A percentile compares a stretch with the other conserved stretches of the same genome.
These are phyloP conservation scores for Aspergillus sp. DNA, from an alignment of 2,329 filamentous ascomycete species.

Conservation along the genomic window DNA sequence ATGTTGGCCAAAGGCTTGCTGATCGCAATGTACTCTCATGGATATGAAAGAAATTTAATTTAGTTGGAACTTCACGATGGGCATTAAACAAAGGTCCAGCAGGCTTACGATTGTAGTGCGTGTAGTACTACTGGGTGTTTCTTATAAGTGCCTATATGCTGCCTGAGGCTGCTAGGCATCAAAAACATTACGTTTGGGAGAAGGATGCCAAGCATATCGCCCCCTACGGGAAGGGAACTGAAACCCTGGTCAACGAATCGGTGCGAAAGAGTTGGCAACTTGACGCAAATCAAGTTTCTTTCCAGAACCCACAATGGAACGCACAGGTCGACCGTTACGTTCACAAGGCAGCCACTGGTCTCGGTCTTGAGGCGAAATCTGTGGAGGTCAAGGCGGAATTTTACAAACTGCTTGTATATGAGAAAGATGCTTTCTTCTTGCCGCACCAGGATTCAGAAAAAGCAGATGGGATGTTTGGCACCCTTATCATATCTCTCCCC, in stretches of 20 bases:
- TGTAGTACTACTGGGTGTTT: no score
- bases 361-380: background rate
- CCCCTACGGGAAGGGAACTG: conserved; percentile 12
- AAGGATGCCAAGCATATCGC: background rate
- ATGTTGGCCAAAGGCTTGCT: no score
- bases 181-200: no score
- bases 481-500: conserved; percentile 9
- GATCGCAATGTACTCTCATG: no score
- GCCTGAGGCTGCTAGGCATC: no score
- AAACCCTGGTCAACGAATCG: conserved; percentile 10
- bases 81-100: no score
- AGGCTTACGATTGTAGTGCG: no score
- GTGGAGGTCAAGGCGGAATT: background rate
- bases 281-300: conserved; percentile 5
- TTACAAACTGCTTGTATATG: conserved; percentile 13
- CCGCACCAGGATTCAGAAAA: conserved; percentile 11
- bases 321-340: background rate
- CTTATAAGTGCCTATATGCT: no score
- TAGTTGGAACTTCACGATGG: no score
- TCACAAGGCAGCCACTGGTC: background rate
- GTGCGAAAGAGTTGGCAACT: conserved; percentile 14
- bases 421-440: conserved; percentile 8
- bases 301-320: conserved; percentile 8
- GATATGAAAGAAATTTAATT: no score
- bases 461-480: conserved; percentile 12